These are phyloP conservation scores for Fraxinus quadrangulata DNA, from an alignment of 257 asterid genomes.

Conservation along the genomic window DNA sequence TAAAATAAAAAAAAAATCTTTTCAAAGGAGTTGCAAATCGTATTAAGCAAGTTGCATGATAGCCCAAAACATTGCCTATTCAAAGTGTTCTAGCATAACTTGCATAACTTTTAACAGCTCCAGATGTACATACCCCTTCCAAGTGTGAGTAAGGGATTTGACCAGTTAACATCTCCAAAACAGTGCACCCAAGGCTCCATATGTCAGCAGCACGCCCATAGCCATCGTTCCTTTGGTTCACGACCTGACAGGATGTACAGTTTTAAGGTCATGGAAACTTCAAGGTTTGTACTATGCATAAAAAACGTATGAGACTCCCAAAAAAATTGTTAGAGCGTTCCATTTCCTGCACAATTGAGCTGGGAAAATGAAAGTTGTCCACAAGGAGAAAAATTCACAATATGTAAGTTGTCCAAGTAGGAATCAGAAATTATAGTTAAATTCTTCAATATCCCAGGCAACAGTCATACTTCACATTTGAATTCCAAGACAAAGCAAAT, in stretches of 20 bases:
- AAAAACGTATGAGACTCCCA: not conserved
- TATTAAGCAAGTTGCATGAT: conserved; percentile 3
- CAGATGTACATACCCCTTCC: conserved; percentile 58
- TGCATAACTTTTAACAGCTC: conserved; percentile 5
- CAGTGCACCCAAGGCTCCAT: conserved; percentile 76
- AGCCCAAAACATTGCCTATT: not conserved
- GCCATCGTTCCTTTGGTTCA: conserved; percentile 50
- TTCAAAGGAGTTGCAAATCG: conserved; percentile 6
- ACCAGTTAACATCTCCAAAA: conserved; percentile 66
- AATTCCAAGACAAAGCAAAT: conserved; percentile 1
- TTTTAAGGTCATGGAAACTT: conserved; percentile 24
- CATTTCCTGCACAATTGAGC: not conserved
- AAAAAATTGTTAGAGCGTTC: not conserved
- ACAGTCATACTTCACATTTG: conserved; percentile 1
- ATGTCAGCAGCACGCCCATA: conserved; percentile 66
- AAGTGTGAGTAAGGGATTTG: conserved; percentile 66
- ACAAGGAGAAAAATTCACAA: not conserved
- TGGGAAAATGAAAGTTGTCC: not conserved
- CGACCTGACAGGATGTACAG: conserved; percentile 43
- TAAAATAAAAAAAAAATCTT: not conserved
- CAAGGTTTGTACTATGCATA: not conserved
- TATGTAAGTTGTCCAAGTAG: not conserved
- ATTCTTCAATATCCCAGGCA: not conserved
- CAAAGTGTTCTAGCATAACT: conserved; percentile 14
- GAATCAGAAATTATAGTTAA: not conserved